phyloP scores from a whole-genome alignment of 225 moss, liverwort and hornwort species.

The Straminergon stramineum region DNA sequence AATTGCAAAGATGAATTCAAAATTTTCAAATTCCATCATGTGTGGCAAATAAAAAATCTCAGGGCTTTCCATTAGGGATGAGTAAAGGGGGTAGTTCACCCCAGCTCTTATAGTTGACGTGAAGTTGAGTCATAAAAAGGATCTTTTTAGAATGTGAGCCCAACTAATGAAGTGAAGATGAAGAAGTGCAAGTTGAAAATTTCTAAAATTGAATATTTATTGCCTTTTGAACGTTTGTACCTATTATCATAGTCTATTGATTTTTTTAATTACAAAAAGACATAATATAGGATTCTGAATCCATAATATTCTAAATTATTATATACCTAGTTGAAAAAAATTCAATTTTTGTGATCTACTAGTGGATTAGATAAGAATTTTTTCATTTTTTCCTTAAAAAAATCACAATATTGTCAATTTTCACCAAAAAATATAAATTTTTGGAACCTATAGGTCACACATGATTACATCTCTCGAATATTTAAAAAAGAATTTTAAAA shows the following conservation, averaged over 20 bases:
- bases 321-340: neutral
- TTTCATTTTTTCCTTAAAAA: too few species aligned
- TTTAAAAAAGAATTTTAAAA: neutral
- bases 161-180: neutral
- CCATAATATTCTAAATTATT: neutral
- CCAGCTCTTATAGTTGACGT: too few species aligned
- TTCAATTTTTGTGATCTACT: neutral
- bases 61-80: too few species aligned
- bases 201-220: neutral
- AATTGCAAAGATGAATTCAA: too few species aligned
- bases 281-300: neutral
- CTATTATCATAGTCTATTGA: too few species aligned
- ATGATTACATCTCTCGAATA: neutral
- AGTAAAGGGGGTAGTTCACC: too few species aligned
- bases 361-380: neutral
- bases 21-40: too few species aligned
- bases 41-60: too few species aligned
- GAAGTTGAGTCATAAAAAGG: neutral
- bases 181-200: neutral
- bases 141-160: neutral
- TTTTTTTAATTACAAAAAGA: neutral
- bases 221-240: neutral
- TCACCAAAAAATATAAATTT: neutral
- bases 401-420: neutral
- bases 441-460: accelerated